Base-by-base conservation (phyloP, 805 yeast species). In the Pichia thaimueangensis region DNA sequence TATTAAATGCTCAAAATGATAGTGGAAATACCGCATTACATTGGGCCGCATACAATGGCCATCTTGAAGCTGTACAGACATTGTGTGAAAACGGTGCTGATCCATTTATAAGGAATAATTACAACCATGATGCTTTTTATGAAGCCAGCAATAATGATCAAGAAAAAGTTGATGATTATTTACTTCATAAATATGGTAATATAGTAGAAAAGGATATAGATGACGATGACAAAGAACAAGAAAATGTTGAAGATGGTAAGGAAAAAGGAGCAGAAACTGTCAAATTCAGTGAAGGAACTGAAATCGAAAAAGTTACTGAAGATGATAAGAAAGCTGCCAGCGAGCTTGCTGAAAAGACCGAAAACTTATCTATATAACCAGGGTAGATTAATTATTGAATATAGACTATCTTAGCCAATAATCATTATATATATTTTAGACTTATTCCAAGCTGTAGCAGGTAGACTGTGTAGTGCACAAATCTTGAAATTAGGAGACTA, bases 11-110 rank as follows among this genome's bases (percentile, higher is more conserved):
- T 16, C 70, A 68, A 42, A 93, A 93, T 58, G 83, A 77, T 38
- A 77, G 83, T 17, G 98, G 97, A 2, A 93, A 93, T 60, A 89
- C 98, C 0, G 84, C 97, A 1, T 69, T 93, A 49, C 97, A 93
- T 60, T 93, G 99, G 99, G 97, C 97, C 0, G 74, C 95, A 0
- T 74, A 79, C 50, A 88, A 86, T 55, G 97, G 97, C 1, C 88
- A 88, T 54, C 61, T 86, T 44, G 80, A 74, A 3, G 67, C 82
- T 8, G 91, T 86, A 17, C 64, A 82, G 58, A 54, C 76, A 11
- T 66, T 93, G 34, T 80, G 91, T 60, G 91, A 84, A 17, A 84
- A 76, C 52, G 73, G 74, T 5, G 95, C 88, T 1, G 96, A 91
- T 59, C 89, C 95, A 7, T 84, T 85, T 54, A 56, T 75, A 29